Percentiles rank a stretch among this genome's conserved stretches.
These are phyloP conservation scores for Candida parachauliodes DNA, from an alignment of 805 yeast species.

Conservation along the genomic window DNA sequence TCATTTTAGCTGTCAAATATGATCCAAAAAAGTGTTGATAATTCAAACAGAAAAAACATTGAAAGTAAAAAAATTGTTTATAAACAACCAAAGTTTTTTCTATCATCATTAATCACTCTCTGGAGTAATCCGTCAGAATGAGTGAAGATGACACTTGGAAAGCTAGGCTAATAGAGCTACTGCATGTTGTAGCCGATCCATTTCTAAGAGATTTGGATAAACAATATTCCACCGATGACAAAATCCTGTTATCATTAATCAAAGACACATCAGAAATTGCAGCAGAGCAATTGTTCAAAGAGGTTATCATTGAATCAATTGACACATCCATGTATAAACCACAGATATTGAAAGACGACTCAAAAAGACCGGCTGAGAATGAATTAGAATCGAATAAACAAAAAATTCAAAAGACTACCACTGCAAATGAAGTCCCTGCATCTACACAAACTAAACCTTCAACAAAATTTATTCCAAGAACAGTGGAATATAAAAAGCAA, in stretches of 20 bases:
- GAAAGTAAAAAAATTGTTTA: slow-evolving; percentile 5
- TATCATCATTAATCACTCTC: no score
- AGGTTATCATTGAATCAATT: slow-evolving; percentile 8
- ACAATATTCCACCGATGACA: slow-evolving; percentile 2
- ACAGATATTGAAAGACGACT: slow-evolving; percentile 3
- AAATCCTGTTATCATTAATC: slow-evolving; percentile 1
- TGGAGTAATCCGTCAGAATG: neutral
- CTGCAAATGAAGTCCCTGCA: neutral
- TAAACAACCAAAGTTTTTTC: no score
- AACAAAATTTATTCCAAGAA: neutral
- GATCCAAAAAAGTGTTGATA: slow-evolving; percentile 5
- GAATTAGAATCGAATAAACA: slow-evolving; percentile 3
- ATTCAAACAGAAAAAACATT: neutral
- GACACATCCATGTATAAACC: slow-evolving; percentile 10
- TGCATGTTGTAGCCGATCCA: slow-evolving; percentile 10
- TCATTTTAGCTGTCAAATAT: slow-evolving; percentile 24
- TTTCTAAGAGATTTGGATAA: slow-evolving; percentile 7
- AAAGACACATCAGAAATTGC: slow-evolving; percentile 2
- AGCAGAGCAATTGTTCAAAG: slow-evolving; percentile 11
- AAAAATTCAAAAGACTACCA: slow-evolving; percentile 1
- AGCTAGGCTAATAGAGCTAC: slow-evolving; percentile 9
- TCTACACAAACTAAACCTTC: neutral
- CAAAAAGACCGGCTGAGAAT: slow-evolving; percentile 8
- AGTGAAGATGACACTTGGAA: slow-evolving; percentile 8
- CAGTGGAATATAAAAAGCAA: slow-evolving; percentile 4